Evolutionary conservation across 768 basidiomycete species (phyloP).

Genomic region (Boletellus ananiceps): DNA sequence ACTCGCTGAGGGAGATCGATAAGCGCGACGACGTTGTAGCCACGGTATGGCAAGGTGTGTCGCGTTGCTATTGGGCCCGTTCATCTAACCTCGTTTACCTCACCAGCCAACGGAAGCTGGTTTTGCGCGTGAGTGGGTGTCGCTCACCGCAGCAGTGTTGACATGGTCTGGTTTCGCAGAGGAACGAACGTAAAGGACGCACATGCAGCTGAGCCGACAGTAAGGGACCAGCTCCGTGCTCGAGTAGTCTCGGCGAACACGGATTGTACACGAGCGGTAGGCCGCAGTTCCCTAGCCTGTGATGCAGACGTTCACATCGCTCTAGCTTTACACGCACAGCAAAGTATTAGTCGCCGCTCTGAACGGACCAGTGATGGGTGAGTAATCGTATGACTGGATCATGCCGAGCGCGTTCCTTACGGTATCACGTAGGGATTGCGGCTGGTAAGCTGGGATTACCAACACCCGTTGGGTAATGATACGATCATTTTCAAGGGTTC

Average conservation of each 20-base stretch:
- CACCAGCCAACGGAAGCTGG: conserved; percentile 59
- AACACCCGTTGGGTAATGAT: neutral
- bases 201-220: conserved; percentile 14
- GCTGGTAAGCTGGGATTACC: conserved; percentile 40
- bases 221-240: conserved; percentile 47
- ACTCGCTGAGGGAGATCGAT: conserved; percentile 54
- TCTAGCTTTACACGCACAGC: conserved; percentile 60
- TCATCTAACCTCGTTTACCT: neutral
- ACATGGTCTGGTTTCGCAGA: conserved; percentile 29
- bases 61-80: neutral
- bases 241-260: conserved; percentile 48
- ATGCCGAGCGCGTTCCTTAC: conserved; percentile 3
- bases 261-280: conserved; percentile 62
- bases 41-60: conserved; percentile 63
- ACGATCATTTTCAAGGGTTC: conserved; percentile 40
- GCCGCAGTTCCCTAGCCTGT: conserved; percentile 11
- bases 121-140: conserved; percentile 59
- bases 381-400: neutral
- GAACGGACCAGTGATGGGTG: conserved; percentile 76
- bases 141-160: neutral
- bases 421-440: conserved; percentile 47
- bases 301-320: neutral
- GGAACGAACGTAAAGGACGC: conserved; percentile 51
- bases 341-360: conserved; percentile 69
- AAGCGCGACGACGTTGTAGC: conserved; percentile 55